phyloP scores from a whole-genome alignment of 306 rosid genomes.

The Comarum palustre region DNA sequence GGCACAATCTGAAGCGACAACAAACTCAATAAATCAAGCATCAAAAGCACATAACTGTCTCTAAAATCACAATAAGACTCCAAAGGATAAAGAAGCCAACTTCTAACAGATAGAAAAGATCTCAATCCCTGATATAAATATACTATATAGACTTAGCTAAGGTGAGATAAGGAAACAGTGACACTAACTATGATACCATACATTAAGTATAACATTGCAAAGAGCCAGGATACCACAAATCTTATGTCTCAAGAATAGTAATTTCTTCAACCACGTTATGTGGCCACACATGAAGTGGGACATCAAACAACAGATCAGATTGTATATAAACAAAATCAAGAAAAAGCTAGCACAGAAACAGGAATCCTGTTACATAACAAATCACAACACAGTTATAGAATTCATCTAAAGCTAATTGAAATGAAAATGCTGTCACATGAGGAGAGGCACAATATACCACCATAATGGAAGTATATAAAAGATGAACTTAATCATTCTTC shows the following conservation, averaged over 20 bases:
- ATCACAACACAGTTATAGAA: not conserved
- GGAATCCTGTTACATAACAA: not conserved
- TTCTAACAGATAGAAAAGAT: not conserved
- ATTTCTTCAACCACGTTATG: not conserved
- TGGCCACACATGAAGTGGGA: not conserved
- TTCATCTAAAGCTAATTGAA: conserved; percentile 2
- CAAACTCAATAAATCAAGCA: not conserved
- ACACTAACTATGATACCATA: not conserved
- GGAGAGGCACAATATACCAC: not conserved
- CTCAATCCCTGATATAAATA: not conserved
- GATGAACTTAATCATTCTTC: not conserved
- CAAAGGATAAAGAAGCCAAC: not conserved
- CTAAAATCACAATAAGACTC: not conserved
- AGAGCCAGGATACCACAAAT: not conserved
- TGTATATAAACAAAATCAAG: not conserved
- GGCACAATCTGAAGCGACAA: not conserved
- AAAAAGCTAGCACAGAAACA: not conserved
- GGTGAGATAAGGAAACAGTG: not conserved
- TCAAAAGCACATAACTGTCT: not conserved
- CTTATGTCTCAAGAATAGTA: not conserved
- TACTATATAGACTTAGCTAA: not conserved
- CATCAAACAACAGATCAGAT: not conserved
- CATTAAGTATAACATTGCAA: not conserved
- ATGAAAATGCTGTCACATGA: not conserved
- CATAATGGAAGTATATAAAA: not conserved